Conservation (phyloP, 176 grass and related monocot genomes). For the Ampelocalamus luodianensis region DNA sequence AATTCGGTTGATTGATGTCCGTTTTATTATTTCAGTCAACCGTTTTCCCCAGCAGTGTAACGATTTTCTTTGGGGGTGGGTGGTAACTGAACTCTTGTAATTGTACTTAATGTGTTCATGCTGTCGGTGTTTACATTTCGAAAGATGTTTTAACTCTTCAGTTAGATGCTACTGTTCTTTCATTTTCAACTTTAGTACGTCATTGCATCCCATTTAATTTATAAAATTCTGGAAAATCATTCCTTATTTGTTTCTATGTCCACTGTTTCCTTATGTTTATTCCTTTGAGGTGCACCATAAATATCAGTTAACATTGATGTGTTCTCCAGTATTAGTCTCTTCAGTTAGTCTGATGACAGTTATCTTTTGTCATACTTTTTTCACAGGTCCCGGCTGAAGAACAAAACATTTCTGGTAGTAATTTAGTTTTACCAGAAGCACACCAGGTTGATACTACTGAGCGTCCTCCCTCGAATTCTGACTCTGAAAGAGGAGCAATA, state of each 20-base stretch:
- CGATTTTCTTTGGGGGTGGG: not conserved
- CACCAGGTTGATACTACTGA: conserved; percentile 26
- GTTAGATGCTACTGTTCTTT: conserved; percentile 10
- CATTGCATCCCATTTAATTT: not conserved
- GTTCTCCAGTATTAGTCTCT: conserved; percentile 38
- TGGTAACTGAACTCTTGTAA: conserved; percentile 8
- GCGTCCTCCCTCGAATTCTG: conserved; percentile 30
- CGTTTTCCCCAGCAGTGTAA: conserved; percentile 1
- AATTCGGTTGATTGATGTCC: not conserved
- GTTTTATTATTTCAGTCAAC: conserved; percentile 24
- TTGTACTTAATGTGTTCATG: not conserved
- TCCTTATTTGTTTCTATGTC: not conserved
- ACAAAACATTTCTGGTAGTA: conserved; percentile 36
- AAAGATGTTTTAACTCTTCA: conserved; percentile 33
- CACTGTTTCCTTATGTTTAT: conserved; percentile 32
- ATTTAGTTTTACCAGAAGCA: conserved; percentile 44
- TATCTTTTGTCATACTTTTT: not conserved
- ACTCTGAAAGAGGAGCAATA: conserved; percentile 25
- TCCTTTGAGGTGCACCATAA: conserved; percentile 33
- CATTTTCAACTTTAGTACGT: not conserved
- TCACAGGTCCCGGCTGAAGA: conserved; percentile 48
- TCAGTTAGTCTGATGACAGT: conserved; percentile 12
- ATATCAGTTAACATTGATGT: conserved; percentile 20
- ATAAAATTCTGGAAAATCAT: conserved; percentile 25
- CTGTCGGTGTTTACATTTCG: conserved; percentile 18